These are phyloP conservation scores for Paecilomyces sp. DNA, from an alignment of 2,329 filamentous ascomycete species.

Conservation along the genomic window DNA sequence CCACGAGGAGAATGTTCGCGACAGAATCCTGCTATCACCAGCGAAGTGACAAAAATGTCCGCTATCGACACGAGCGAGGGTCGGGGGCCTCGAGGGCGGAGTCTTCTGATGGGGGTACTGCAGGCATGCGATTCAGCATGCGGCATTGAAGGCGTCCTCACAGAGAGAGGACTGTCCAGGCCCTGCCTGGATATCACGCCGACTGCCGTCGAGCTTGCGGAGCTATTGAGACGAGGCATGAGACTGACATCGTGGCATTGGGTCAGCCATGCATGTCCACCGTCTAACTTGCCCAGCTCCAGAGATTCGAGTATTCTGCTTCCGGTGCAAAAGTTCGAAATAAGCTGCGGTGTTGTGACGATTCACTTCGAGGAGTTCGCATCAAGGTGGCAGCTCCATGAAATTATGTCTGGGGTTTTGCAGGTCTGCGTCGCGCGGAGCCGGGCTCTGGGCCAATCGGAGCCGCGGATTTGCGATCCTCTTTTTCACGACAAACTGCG, in stretches of 20 bases:
- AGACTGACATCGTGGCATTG: constrained; percentile 54
- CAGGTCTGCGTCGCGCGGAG: constrained; percentile 22
- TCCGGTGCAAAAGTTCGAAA: not conserved
- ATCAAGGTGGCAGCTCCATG: constrained; percentile 1
- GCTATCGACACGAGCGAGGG: constrained; percentile 34
- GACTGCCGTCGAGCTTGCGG: constrained; percentile 44
- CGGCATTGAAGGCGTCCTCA: constrained; percentile 22
- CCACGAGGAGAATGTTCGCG: constrained; percentile 36
- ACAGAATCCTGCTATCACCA: constrained; percentile 48
- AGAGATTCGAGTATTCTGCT: not conserved
- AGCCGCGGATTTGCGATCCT: constrained; percentile 23
- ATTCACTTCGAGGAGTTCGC: constrained; percentile 2
- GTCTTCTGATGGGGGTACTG: constrained; percentile 19
- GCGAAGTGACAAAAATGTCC: constrained; percentile 47
- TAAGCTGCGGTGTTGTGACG: not conserved
- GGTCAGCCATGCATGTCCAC: constrained; percentile 26
- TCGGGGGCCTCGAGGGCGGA: constrained; percentile 20
- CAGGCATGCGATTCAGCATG: constrained; percentile 15
- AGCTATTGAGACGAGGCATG: constrained; percentile 57
- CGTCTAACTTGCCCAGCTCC: not conserved
- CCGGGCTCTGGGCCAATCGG: constrained; percentile 28
- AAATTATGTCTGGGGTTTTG: not conserved
- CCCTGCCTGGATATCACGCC: constrained; percentile 41
- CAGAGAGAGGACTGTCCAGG: constrained; percentile 18
- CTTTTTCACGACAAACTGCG: constrained; percentile 24